A percentile compares a stretch with the other conserved stretches of the same genome.
These are phyloP conservation scores for Curvularia eragrostidis DNA, from an alignment of 2,329 filamentous ascomycete species.

Conservation along the genomic window DNA sequence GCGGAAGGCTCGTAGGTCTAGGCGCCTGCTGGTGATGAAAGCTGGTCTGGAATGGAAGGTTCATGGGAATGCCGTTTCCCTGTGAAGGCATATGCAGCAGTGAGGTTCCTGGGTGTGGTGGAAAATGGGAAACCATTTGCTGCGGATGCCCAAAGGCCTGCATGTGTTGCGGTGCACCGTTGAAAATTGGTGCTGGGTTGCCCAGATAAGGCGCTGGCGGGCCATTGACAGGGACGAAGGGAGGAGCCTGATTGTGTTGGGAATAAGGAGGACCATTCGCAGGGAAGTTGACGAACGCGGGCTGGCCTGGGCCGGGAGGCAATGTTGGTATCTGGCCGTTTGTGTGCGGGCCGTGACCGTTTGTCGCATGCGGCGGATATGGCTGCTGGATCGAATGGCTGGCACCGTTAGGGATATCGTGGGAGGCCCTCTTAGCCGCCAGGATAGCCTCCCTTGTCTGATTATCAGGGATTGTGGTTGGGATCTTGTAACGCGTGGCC, in stretches of 20 bases:
- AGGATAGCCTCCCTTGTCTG: constrained; percentile 46
- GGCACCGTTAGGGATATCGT: constrained; percentile 48
- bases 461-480: constrained; percentile 74
- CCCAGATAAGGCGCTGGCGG: constrained; percentile 15
- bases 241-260: constrained; percentile 60
- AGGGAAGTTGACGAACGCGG: constrained; percentile 58
- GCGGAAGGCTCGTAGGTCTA: constrained; percentile 49
- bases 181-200: constrained; percentile 11
- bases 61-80: constrained; percentile 30
- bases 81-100: constrained; percentile 27
- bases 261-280: constrained; percentile 66
- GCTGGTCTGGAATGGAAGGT: constrained; percentile 44
- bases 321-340: constrained; percentile 29
- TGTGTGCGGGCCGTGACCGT: constrained; percentile 27
- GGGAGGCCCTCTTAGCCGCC: constrained; percentile 68
- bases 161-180: constrained; percentile 12
- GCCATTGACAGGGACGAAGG: constrained; percentile 12
- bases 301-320: constrained; percentile 42
- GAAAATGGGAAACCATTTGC: constrained; percentile 24
- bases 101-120: constrained; percentile 31
- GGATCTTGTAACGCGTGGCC: constrained; percentile 84
- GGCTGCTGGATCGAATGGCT: constrained; percentile 37
- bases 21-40: constrained; percentile 53
- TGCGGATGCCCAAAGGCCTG: constrained; percentile 10
- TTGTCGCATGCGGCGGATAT: constrained; percentile 25